A percentile compares a stretch with the other conserved stretches of the same genome.
phyloP scores from a whole-genome alignment of 148 eudicot genomes.

The Suaeda aralocaspica region DNA sequence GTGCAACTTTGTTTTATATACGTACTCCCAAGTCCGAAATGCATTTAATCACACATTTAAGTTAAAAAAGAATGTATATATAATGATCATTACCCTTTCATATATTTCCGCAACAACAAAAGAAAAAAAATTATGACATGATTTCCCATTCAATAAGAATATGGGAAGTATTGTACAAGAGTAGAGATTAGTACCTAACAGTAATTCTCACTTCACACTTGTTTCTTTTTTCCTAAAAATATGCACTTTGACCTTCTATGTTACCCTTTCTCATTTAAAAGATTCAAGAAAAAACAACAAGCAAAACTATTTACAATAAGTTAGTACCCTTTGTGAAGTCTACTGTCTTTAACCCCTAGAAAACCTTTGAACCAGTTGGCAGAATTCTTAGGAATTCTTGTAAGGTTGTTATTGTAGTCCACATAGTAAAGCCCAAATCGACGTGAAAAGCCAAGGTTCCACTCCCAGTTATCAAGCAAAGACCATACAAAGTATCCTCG shows the following conservation, averaged over 20 bases:
- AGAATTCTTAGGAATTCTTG: conserved; percentile 85
- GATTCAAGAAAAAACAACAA: background rate
- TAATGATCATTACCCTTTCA: no score
- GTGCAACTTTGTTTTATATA: no score
- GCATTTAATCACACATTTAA: no score
- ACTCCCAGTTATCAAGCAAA: conserved; percentile 97
- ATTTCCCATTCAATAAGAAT: no score
- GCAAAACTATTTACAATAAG: background rate
- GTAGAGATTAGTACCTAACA: no score
- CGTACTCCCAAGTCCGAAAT: no score
- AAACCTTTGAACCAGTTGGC: conserved; percentile 71
- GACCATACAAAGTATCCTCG: conserved; percentile 97
- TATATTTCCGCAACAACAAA: no score
- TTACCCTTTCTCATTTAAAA: no score
- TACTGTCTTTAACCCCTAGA: conserved; percentile 29
- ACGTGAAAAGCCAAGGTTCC: conserved; percentile 76
- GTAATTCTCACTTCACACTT: background rate
- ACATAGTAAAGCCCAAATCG: conserved; percentile 91
- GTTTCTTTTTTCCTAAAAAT: background rate
- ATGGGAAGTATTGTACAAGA: no score
- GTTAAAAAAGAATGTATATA: no score
- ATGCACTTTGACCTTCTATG: background rate
- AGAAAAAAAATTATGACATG: no score
- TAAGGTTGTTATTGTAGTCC: conserved; percentile 78
- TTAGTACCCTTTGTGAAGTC: conserved; percentile 20